Evolutionary conservation across 345 rosid species (phyloP).

Genomic region (Moricandia moricandioides): DNA sequence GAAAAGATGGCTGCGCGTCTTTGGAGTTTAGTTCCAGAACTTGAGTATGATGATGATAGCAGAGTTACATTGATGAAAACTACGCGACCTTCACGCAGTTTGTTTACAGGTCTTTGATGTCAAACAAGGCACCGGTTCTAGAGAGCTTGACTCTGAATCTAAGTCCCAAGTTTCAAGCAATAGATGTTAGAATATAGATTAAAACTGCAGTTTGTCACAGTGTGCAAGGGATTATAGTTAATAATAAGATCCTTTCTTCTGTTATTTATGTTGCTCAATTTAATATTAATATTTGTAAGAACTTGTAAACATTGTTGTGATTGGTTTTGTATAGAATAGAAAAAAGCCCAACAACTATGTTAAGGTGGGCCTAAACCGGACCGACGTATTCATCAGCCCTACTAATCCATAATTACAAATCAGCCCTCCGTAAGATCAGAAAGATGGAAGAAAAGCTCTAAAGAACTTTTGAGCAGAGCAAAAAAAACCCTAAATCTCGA

Average conservation of each 20-base stretch:
- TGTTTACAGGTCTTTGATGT: neutral
- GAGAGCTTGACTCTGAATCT: neutral
- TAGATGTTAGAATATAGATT: neutral
- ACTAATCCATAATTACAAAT: slow-evolving; percentile 5
- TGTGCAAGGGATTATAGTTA: neutral
- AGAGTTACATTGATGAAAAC: neutral
- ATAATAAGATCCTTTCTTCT: too few species aligned
- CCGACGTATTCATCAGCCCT: slow-evolving; percentile 14
- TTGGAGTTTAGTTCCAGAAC: neutral
- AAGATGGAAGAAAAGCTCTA: neutral
- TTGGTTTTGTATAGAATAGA: too few species aligned
- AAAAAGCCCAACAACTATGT: slow-evolving; percentile 7
- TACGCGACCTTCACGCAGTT: neutral
- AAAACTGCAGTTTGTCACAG: neutral
- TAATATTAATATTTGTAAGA: too few species aligned
- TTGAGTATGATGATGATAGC: neutral
- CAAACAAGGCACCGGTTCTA: neutral
- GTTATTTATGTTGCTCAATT: too few species aligned
- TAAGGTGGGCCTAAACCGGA: slow-evolving; percentile 31
- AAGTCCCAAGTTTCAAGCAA: neutral
- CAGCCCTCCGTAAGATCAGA: neutral
- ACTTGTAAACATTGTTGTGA: too few species aligned
- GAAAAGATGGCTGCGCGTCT: neutral
- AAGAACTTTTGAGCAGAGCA: slow-evolving; percentile 4
- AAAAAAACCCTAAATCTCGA: slow-evolving; percentile 37